Percentiles rank a stretch among this genome's conserved stretches.
phyloP scores from a whole-genome alignment of 257 asterid genomes.

The Phtheirospermum japonicum region DNA sequence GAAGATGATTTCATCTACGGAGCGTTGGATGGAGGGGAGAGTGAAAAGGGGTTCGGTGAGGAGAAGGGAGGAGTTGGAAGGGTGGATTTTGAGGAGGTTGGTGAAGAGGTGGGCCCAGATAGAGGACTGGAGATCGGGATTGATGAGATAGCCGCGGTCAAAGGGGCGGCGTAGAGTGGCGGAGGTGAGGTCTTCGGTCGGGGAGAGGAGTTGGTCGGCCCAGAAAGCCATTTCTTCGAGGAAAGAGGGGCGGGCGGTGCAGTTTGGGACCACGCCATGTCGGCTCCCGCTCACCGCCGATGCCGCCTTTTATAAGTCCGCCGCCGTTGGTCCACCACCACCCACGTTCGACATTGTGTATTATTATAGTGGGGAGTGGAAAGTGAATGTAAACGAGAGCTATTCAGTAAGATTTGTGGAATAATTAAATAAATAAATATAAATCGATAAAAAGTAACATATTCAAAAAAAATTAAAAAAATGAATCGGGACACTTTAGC shows the following conservation, averaged over 20 bases:
- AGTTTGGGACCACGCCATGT: conserved; percentile 75
- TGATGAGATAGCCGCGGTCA: conserved; percentile 88
- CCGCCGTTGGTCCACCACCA: conserved; percentile 93
- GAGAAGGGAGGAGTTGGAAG: conserved; percentile 62
- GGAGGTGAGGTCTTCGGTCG: conserved; percentile 84
- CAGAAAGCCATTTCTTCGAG: conserved; percentile 82
- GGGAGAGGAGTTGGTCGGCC: conserved; percentile 87
- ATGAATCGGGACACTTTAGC: too few species aligned
- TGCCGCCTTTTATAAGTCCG: conserved; percentile 83
- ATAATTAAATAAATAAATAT: too few species aligned
- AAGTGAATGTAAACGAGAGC: too few species aligned
- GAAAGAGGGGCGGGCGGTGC: conserved; percentile 79
- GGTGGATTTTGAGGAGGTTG: conserved; percentile 62
- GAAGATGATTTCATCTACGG: conserved; percentile 75
- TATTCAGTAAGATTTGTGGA: too few species aligned
- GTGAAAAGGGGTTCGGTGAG: conserved; percentile 89
- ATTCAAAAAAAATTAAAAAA: too few species aligned
- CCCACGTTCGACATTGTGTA: conserved; percentile 59
- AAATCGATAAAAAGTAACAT: too few species aligned
- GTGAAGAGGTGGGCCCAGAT: conserved; percentile 78
- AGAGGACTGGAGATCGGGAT: conserved; percentile 88
- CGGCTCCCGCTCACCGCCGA: conserved; percentile 89
- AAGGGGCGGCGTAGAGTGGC: conserved; percentile 95
- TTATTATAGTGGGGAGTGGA: background rate
- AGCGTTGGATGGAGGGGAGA: conserved; percentile 73